phyloP scores from a whole-genome alignment of 1,284 basidiomycete genomes.

The Ceratobasidium sp. region DNA sequence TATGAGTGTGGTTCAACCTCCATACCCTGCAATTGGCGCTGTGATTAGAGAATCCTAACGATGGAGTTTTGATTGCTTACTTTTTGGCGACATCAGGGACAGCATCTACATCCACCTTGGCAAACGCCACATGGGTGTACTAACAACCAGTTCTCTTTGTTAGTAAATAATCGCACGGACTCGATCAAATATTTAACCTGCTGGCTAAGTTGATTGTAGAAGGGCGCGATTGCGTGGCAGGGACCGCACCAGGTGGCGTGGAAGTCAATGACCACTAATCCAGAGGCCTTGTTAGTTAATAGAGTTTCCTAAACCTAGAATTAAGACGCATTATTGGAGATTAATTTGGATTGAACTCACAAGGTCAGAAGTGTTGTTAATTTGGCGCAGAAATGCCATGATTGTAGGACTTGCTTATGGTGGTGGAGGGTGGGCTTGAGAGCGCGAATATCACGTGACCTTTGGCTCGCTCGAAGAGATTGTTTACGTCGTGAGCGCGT shows the following conservation, averaged over 20 bases:
- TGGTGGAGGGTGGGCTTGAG: not conserved
- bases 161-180: not conserved
- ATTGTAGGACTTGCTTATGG: no score
- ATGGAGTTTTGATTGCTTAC: constrained; percentile 44
- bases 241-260: constrained; percentile 52
- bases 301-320: constrained; percentile 15
- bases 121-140: constrained; percentile 50
- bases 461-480: not conserved
- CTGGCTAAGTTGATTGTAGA: constrained; percentile 46
- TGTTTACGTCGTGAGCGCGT: constrained; percentile 23
- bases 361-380: constrained; percentile 15
- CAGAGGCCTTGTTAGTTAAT: constrained; percentile 36
- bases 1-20: not conserved
- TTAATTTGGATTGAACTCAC: not conserved
- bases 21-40: not conserved
- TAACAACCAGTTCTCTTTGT: constrained; percentile 4
- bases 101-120: constrained; percentile 53
- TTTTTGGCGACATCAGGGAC: constrained; percentile 50
- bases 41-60: not conserved
- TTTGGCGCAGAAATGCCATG: constrained; percentile 32
- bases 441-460: constrained; percentile 13
- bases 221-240: constrained; percentile 48
- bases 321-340: not conserved
- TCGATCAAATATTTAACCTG: constrained; percentile 20
- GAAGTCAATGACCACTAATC: constrained; percentile 52